A percentile compares a stretch with the other conserved stretches of the same genome.
Conservation (phyloP, 2,329 filamentous ascomycete species). For the Verticillium nubilum region DNA sequence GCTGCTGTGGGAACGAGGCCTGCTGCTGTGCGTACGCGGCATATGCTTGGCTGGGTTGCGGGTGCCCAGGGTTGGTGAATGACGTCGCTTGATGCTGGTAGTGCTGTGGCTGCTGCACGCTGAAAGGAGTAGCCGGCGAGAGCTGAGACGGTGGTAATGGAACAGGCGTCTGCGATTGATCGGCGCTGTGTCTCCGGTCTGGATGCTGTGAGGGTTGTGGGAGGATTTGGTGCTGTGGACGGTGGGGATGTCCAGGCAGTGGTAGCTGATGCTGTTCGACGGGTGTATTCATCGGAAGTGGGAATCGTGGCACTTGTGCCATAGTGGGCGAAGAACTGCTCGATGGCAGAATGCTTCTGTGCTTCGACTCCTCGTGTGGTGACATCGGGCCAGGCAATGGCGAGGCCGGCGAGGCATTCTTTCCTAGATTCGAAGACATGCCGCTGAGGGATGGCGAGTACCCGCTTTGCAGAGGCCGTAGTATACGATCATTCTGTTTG, state of each 20-base stretch:
- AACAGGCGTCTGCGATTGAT: not conserved
- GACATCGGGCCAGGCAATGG: not conserved
- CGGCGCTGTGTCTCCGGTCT: not conserved
- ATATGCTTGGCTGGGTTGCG: not conserved
- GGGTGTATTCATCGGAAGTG: not conserved
- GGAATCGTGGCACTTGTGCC: not conserved
- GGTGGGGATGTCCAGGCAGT: conserved; percentile 15
- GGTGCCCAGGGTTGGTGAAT: not conserved
- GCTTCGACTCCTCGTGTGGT: conserved; percentile 14
- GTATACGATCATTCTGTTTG: conserved; percentile 22
- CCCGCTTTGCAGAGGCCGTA: conserved; percentile 13
- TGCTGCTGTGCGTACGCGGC: conserved; percentile 5
- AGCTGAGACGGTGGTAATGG: conserved; percentile 5
- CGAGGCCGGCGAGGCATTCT: not conserved
- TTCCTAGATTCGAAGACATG: not conserved
- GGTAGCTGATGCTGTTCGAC: conserved; percentile 8
- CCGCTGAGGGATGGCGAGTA: not conserved
- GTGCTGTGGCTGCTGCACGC: conserved; percentile 3
- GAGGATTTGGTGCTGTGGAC: conserved; percentile 11
- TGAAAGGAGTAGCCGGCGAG: not conserved
- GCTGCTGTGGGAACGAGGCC: conserved; percentile 14
- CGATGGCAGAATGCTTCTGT: conserved; percentile 15
- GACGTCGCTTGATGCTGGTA: conserved; percentile 1
- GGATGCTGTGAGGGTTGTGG: conserved; percentile 8
- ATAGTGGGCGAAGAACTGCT: conserved; percentile 3